Base-by-base conservation (phyloP, 768 basidiomycete species). In the Pleurotus tuber-regium region DNA sequence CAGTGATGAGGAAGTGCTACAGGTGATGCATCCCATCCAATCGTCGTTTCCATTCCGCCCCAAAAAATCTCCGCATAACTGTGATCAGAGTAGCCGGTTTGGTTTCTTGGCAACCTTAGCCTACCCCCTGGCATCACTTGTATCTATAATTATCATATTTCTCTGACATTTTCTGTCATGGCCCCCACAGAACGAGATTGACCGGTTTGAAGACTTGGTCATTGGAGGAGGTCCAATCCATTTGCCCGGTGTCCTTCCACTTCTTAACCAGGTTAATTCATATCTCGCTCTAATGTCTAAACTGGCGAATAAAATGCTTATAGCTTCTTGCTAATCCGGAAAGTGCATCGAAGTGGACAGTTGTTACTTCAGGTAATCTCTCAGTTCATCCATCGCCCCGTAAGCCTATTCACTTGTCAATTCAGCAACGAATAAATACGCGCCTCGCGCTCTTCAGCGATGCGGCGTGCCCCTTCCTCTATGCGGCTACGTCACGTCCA, bases 201-300 rank as follows among this genome's bases (percentile, higher is more conserved):
- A 78, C 57, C 80, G 89, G 19, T 94, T 93, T 59, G 92, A 94
- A 65, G 71, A 82, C 29, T 79, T 85, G 62, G 89, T 93, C 36
- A 78, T 84, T 57, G 63, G 79, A 60, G 76, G 79, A 38, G 78
- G 86, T 2, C 80, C 86, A 18, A 68, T 80, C 26, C 74, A 77
- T 33, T 72, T 94, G 48, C 87, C 86, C 11, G 91, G 91, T 5
- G 86, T 83, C 9, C 57, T 70, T 25, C 66, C 70, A 2, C 63
- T 94, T 10, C 65, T 93, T 8, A 59, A 70, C 2, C 71, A 78
- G 69, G 87, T 88, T 25, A 54, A 58, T 33, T n/a, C 9, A 47
- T n/a, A 11, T 10, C 7, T 4, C n/a, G 4, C 40, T 9, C 21
- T 43, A 39, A 30, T 42, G 31, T 18, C 1, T 26, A 6, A 30